Evolutionary conservation across 1,284 basidiomycete species (phyloP).

Genomic region (Fistulina hepatica): DNA sequence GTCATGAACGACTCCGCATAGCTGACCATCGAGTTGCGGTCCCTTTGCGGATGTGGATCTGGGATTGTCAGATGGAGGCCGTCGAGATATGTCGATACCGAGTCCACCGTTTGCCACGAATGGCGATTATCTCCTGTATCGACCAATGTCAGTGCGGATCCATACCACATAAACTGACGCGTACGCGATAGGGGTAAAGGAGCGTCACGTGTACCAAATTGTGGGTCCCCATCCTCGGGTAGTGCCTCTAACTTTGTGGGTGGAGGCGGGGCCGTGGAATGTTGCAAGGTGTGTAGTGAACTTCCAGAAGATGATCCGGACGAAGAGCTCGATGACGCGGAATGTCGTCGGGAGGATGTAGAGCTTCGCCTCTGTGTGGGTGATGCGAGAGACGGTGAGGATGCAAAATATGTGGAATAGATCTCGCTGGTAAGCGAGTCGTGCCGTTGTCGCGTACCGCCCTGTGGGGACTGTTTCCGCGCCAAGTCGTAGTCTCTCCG

Average conservation of each 20-base stretch:
- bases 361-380: constrained; percentile 18
- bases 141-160: no score
- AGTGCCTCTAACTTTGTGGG: constrained; percentile 18
- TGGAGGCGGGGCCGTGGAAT: constrained; percentile 13
- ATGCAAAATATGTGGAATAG: constrained; percentile 45
- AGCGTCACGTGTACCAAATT: no score
- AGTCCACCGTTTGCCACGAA: constrained; percentile 35
- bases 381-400: constrained; percentile 29
- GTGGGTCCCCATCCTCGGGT: no score
- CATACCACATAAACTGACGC: no score
- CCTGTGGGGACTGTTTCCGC: constrained; percentile 23
- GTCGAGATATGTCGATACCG: constrained; percentile 29
- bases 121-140: no score
- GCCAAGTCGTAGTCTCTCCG: constrained; percentile 52
- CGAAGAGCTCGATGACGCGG: constrained; percentile 33
- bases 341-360: constrained; percentile 24
- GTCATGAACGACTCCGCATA: constrained; percentile 48
- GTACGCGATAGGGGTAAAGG: no score
- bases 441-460: constrained; percentile 1
- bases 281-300: constrained; percentile 11
- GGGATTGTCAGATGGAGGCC: constrained; percentile 34
- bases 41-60: constrained; percentile 10
- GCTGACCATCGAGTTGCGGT: constrained; percentile 26
- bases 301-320: constrained; percentile 28
- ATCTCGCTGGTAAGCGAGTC: constrained; percentile 34